These are phyloP conservation scores for Phytophthora ramorum DNA, from an alignment of 352 stramenopile species.

Conservation along the genomic window DNA sequence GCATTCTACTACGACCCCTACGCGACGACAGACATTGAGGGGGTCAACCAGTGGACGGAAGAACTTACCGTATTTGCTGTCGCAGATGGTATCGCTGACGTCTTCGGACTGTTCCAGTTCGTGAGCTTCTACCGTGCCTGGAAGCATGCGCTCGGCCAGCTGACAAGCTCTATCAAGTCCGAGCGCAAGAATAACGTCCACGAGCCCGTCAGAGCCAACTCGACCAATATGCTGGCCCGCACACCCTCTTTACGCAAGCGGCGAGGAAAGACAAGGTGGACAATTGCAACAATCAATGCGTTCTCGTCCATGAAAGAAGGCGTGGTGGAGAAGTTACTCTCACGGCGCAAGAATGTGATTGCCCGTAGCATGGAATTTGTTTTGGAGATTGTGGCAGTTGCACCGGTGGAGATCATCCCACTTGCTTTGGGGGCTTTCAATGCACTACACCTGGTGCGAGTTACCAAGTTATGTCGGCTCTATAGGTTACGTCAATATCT, in stretches of 20 bases:
- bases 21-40: background rate
- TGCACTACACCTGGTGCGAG: conserved; percentile 57
- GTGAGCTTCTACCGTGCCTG: conserved; percentile 44
- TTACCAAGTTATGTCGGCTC: conserved; percentile 65
- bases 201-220: conserved; percentile 30
- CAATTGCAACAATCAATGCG: conserved; percentile 45
- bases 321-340: background rate
- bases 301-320: conserved; percentile 11
- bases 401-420: conserved; percentile 59
- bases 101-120: conserved; percentile 54
- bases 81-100: conserved; percentile 53
- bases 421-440: conserved; percentile 46
- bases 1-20: conserved; percentile 23
- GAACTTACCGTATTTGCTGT: conserved; percentile 48
- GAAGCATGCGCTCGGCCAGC: conserved; percentile 43
- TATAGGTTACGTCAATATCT: conserved; percentile 52
- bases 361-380: conserved; percentile 28
- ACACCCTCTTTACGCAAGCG: background rate
- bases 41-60: conserved; percentile 36
- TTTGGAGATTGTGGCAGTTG: conserved; percentile 56
- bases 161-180: conserved; percentile 46
- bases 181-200: conserved; percentile 54
- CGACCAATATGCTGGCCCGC: conserved; percentile 14
- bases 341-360: conserved; percentile 15
- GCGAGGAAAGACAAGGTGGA: conserved; percentile 47